Base-by-base conservation (phyloP, 352 stramenopile genomes). In the Phytophthora lateralis region DNA sequence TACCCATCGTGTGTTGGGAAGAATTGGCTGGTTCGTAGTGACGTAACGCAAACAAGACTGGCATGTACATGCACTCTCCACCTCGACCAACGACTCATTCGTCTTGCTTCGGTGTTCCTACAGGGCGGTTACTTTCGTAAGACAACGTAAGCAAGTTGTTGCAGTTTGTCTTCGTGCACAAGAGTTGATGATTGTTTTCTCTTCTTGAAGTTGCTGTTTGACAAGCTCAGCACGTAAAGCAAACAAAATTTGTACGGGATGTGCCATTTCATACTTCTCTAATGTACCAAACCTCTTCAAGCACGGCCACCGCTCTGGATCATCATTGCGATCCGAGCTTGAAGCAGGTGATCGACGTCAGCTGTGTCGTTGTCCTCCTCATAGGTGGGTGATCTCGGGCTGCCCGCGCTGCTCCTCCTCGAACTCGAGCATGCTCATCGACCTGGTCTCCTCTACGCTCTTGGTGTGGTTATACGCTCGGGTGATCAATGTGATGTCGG, bases 381-480 rank as follows among this genome's bases (percentile, higher is more conserved):
- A 72, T 55, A 72, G 49, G 15, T 48, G 26, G 24, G 47, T 69
- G 35, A 49, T 32, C 14, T 70, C 64, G 0, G 55, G 48, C 6
- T 69, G 49, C 11, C 27, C 44, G 18, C 69, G 59, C 21, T 55
- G 41, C 49, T 78, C 66, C 41, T 77, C 64, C 49, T 80, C 67
- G 44, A 89, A 79, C 43, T 86, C 80, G 34, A 80, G 59, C 75
- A 85, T 86, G 38, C 80, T 89, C 37, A 66, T 67, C 20, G 80
- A 89, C 41, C 69, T 65, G 32, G 75, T 83, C 54, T 87, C 52
- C 55, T 74, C 54, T 21, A 85, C 70, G 29, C 66, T 78, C 34
- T 74, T 75, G 27, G 78, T 63, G 62, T 88, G 78, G 52, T 88
- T 83, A 56, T 75, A 90, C 0, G 61, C 64, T 30, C 75, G 71